A percentile compares a stretch with the other conserved stretches of the same genome.
These are phyloP conservation scores for Umbellularia californica DNA, from an alignment of 164 flowering plant genomes.

Conservation along the genomic window DNA sequence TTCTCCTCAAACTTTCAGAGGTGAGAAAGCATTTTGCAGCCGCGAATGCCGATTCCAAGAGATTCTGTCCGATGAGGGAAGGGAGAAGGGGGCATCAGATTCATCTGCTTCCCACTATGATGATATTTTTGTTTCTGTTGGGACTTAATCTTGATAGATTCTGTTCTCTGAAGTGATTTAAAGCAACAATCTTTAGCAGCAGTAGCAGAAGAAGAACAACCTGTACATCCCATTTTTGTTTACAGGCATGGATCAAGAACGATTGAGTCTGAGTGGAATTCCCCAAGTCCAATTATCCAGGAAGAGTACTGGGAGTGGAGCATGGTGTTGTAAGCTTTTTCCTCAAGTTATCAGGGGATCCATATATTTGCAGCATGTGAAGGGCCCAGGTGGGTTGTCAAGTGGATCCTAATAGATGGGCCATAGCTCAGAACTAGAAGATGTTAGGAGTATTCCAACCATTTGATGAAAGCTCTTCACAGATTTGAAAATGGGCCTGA, in stretches of 20 bases:
- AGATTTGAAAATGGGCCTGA: not conserved
- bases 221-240: not conserved
- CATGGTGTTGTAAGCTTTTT: too few species aligned
- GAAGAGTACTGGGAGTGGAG: not conserved
- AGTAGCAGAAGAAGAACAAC: not conserved
- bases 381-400: too few species aligned
- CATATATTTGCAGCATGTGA: too few species aligned
- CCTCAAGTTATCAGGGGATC: too few species aligned
- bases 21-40: conserved; percentile 94
- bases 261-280: not conserved
- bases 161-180: conserved; percentile 7
- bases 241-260: not conserved
- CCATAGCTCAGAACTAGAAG: not conserved
- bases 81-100: conserved; percentile 30
- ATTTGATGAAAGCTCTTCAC: not conserved
- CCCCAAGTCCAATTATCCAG: not conserved
- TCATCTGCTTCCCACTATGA: not conserved
- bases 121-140: conserved; percentile 13
- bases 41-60: conserved; percentile 65
- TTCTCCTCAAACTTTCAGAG: conserved; percentile 36
- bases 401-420: too few species aligned
- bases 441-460: not conserved
- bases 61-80: conserved; percentile 58
- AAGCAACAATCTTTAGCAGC: not conserved
- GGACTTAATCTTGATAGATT: conserved; percentile 20